Evolutionary conservation across 768 basidiomycete species (phyloP), one percentile per base, ranked within the genome.

Genomic region (Mycena chlorophos): DNA sequence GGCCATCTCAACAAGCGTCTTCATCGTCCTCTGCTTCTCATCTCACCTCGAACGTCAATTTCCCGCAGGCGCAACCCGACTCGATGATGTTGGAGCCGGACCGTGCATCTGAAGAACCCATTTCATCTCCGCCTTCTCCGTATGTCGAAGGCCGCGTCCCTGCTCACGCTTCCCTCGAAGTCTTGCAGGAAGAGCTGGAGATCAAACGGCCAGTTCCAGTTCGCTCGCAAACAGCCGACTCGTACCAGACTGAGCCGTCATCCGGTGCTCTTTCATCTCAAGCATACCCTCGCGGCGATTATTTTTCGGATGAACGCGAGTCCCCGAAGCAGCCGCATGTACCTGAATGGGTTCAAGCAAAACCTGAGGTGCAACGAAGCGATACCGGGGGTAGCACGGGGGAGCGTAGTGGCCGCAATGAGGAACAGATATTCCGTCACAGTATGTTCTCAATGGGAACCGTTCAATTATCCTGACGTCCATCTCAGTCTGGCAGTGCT

Each of bases 391-490:
- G 69, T 37, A 85, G 81, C 57, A 78, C 64, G 46, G n/a, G 80
- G 79, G 13, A 84, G 81, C 61, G 71, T 86, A 23, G 88, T 91
- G 42, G 85, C 88, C 39, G 81, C 82, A 2, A 83, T 92, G 77
- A 78, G 85, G 40, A 80, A 79, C 64, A 81, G 80, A 48, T 90
- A 87, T 60, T 76, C 81, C 20, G 77, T 71, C 38, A 74, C 69
- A 52, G 88, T 89, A 62, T 40, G 85, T 73, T 37, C 38, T 56
- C 16, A 22, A 55, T 6, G 46, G 28, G 52, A 39, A 62, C 47
- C 40, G 57, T 4, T 55, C 29, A 29, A 20, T 20, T 56, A 31
- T 49, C 14, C 54, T 51, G 49, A 25, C 31, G 51, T 10, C 56
- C 85, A 86, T 69, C 82, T 47, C 20, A 14, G 22, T 46, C 12